These are phyloP conservation scores for Sclerotinia glacialis DNA, from an alignment of 2,329 filamentous ascomycete genomes.

Conservation along the genomic window DNA sequence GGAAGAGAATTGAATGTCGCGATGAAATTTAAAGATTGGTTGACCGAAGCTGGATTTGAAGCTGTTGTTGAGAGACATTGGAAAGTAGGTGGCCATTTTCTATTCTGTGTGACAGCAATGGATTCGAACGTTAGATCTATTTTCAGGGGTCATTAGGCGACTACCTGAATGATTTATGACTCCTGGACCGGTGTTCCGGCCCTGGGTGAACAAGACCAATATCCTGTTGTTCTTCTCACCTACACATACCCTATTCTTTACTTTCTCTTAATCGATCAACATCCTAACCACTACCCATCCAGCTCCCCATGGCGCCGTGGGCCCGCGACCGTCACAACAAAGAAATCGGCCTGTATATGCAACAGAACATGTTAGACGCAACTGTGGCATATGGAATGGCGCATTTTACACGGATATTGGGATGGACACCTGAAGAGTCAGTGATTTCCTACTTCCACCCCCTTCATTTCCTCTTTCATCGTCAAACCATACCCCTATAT, in stretches of 20 bases:
- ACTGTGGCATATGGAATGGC: conserved; percentile 26
- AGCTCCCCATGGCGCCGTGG: conserved; percentile 39
- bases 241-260: not conserved
- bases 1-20: conserved; percentile 36
- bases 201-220: not conserved
- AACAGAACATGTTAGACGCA: conserved; percentile 31
- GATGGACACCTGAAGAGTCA: conserved; percentile 34
- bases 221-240: not conserved
- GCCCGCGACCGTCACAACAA: conserved; percentile 41
- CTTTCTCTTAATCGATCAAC: rapidly evolving
- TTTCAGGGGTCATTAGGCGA: no score
- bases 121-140: not conserved
- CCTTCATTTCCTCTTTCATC: not conserved
- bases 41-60: conserved; percentile 42
- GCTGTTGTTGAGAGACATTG: conserved; percentile 24
- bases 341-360: conserved; percentile 34
- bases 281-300: not conserved
- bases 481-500: not conserved
- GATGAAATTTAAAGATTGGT: conserved; percentile 32
- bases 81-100: not conserved
- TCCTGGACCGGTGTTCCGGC: not conserved
- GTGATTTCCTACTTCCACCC: not conserved
- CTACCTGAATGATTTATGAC: no score
- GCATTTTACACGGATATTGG: conserved; percentile 31
- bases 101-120: not conserved